phyloP scores from a whole-genome alignment of 2,329 filamentous ascomycete species.

The Fusarium bulbicola region DNA sequence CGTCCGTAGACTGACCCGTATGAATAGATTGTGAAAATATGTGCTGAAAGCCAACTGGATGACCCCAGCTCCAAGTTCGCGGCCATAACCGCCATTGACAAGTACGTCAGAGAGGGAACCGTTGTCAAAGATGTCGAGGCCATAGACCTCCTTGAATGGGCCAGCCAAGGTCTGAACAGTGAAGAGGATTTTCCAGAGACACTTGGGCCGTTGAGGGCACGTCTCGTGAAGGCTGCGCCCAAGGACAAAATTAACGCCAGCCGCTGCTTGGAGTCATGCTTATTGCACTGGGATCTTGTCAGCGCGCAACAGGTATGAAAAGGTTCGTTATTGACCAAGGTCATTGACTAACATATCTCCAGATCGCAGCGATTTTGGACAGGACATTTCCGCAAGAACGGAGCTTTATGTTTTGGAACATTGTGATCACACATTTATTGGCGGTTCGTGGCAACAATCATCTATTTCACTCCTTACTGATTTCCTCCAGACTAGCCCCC shows the following conservation, averaged over 20 bases:
- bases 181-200: slow-evolving; percentile 56
- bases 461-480: slow-evolving; percentile 5
- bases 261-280: slow-evolving; percentile 61
- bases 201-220: slow-evolving; percentile 59
- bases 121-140: slow-evolving; percentile 59
- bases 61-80: slow-evolving; percentile 56
- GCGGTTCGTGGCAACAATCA: slow-evolving; percentile 52
- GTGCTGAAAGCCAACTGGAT: slow-evolving; percentile 63
- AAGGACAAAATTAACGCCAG: slow-evolving; percentile 54
- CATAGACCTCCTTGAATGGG: slow-evolving; percentile 65
- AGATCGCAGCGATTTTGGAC: slow-evolving; percentile 64
- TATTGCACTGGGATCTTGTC: slow-evolving; percentile 64
- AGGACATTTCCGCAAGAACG: slow-evolving; percentile 60
- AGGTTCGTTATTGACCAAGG: too few species aligned
- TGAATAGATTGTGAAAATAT: slow-evolving; percentile 56
- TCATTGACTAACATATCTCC: slow-evolving; percentile 2
- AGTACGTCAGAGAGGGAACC: slow-evolving; percentile 57
- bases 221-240: slow-evolving; percentile 63
- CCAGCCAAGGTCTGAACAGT: slow-evolving; percentile 51
- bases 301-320: slow-evolving; percentile 64
- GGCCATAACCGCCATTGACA: slow-evolving; percentile 55
- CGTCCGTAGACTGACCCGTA: slow-evolving; percentile 5
- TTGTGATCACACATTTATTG: slow-evolving; percentile 62
- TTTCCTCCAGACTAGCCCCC: slow-evolving; percentile 52
- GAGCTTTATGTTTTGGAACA: slow-evolving; percentile 63